phyloP scores from a whole-genome alignment of 2,329 filamentous ascomycete species.

The Intubia oerlemansii region DNA sequence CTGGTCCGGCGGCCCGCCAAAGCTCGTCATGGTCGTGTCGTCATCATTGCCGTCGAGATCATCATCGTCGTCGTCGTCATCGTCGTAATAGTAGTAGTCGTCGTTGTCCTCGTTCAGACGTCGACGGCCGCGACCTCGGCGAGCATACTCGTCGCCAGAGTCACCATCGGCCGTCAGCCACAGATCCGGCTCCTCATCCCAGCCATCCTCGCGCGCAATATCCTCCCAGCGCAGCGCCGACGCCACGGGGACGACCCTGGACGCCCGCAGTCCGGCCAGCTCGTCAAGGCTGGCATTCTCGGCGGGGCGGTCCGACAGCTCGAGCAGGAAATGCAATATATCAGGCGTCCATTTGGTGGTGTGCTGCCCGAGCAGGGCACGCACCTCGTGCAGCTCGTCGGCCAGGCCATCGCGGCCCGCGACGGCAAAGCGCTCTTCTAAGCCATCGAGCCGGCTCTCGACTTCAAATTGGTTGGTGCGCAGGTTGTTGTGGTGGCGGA shows the following conservation, averaged over 20 bases:
- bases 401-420: constrained; percentile 62
- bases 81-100: constrained; percentile 30
- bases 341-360: constrained; percentile 53
- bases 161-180: constrained; percentile 57
- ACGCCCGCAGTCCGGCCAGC: constrained; percentile 30
- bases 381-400: constrained; percentile 34
- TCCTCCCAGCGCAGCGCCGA: constrained; percentile 54
- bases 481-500: constrained; percentile 33
- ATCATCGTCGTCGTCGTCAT: constrained; percentile 39
- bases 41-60: constrained; percentile 20
- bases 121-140: constrained; percentile 12
- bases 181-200: constrained; percentile 42
- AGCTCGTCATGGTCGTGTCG: constrained; percentile 4
- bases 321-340: constrained; percentile 53
- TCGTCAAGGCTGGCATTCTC: constrained; percentile 44
- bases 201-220: constrained; percentile 54
- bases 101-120: constrained; percentile 35
- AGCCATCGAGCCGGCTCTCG: constrained; percentile 38
- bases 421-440: constrained; percentile 74
- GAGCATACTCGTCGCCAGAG: constrained; percentile 32
- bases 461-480: constrained; percentile 62
- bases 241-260: constrained; percentile 18
- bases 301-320: constrained; percentile 62
- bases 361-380: constrained; percentile 9
- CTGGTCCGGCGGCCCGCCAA: constrained; percentile 1